Percentiles rank a stretch among this genome's conserved stretches.
Conservation (phyloP, 345 rosid genomes). For the Hibiscus mutabilis region DNA sequence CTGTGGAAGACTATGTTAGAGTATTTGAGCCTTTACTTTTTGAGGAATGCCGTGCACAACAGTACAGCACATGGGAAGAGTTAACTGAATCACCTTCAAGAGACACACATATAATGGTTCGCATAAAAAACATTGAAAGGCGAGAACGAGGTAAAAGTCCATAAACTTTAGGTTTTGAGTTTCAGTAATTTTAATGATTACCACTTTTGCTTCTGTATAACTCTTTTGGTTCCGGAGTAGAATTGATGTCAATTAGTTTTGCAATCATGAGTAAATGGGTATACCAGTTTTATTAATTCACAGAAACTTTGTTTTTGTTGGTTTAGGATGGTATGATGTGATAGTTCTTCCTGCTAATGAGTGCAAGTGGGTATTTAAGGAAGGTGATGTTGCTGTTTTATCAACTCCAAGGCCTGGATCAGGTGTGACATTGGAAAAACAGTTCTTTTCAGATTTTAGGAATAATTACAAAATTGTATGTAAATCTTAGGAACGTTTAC, state of each 20-base stretch:
- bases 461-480: background rate
- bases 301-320: background rate
- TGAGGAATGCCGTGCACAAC: slow-evolving; percentile 98
- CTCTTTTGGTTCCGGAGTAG: background rate
- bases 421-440: background rate
- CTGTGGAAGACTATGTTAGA: slow-evolving; percentile 77
- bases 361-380: background rate
- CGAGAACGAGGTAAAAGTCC: slow-evolving; percentile 85
- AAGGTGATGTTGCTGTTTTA: background rate
- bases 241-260: background rate
- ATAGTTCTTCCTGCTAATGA: background rate
- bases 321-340: slow-evolving; percentile 1
- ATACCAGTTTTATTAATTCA: background rate
- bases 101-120: slow-evolving; percentile 62
- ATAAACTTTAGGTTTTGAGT: background rate
- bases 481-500: background rate
- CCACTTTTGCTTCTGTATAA: background rate
- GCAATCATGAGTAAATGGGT: background rate
- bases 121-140: slow-evolving; percentile 69
- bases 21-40: slow-evolving; percentile 98
- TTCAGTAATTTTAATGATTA: background rate
- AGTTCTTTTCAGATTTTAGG: background rate
- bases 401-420: background rate
- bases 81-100: slow-evolving; percentile 51
- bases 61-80: slow-evolving; percentile 97